Evolutionary conservation across 345 rosid genomes (phyloP), one percentile per base, ranked within the genome.

Genomic region (Raphanus raphanistrum): DNA sequence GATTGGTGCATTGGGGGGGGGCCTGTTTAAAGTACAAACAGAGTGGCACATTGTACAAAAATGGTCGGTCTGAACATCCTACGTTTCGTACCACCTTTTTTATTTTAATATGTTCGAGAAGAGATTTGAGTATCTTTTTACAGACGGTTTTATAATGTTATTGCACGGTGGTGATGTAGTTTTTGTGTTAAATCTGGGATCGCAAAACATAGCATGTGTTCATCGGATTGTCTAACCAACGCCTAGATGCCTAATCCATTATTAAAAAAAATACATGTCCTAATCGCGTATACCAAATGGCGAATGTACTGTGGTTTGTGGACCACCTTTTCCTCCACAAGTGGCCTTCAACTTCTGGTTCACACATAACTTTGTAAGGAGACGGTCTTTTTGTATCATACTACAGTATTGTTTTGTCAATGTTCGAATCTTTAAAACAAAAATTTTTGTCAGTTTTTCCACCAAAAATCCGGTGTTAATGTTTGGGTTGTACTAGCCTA

Each of bases 11-110:
- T 74, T 74, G 9, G 1, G 38, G 63, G 2, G 38, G 63, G 63
- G 7, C 77, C 57, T 36, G 27, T 8, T 65, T 64, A 64, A 35
- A 74, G 55, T 52, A 64, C 64, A 63, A 33, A 13, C 36, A 65
- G 77, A 74, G 43, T 55, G 78, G 71, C 78, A 74, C 78, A 74
- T 66, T 66, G 31, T 36, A 55, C 78, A 55, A 54, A 66, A 66
- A 55, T 74, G 58, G 78, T 74, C 78, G 78, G 78, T 74, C 58
- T 65, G 71, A 25, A 36, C 54, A 26, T 64, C 54, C n/a, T 63
- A 63, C 52, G 35, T 73, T 54, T 21, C 25, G 38, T 60, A 38
- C 41, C 59, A 61, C 15, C 15, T 36, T 71, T 59, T 35, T 33
- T 70, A 59, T 15, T 29, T 72, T 43, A 43, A 60, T 61, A 11